Conservation (phyloP, 768 basidiomycete genomes). For the Psilocybe sp. region DNA sequence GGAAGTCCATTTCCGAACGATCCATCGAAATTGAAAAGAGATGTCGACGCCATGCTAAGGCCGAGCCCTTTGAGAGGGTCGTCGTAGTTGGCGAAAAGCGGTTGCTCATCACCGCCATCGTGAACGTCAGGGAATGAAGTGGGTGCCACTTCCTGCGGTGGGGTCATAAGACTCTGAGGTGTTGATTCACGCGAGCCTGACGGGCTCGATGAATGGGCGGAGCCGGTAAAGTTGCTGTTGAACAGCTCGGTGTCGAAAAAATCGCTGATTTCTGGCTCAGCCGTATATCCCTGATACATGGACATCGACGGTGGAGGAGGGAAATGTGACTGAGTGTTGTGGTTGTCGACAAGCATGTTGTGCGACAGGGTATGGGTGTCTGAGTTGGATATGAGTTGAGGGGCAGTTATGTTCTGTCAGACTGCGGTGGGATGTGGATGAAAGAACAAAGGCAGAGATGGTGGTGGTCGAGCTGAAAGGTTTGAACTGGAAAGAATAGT, state of each 20-base stretch:
- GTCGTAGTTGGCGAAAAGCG: conserved; percentile 44
- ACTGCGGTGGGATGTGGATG: neutral
- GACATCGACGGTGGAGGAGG: conserved; percentile 11
- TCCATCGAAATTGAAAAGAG: conserved; percentile 17
- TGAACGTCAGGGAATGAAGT: conserved; percentile 36
- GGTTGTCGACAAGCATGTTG: conserved; percentile 22
- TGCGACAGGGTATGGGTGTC: neutral
- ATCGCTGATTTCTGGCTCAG: conserved; percentile 46
- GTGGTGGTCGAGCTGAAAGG: neutral
- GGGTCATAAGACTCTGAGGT: conserved; percentile 42
- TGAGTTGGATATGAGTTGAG: conserved; percentile 2
- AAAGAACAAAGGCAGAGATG: neutral
- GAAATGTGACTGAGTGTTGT: conserved; percentile 18
- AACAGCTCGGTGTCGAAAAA: conserved; percentile 68
- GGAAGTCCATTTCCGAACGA: conserved; percentile 15
- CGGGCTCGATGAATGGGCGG: conserved; percentile 33
- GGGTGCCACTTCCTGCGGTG: conserved; percentile 35
- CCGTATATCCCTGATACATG: conserved; percentile 16
- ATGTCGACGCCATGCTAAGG: conserved; percentile 11
- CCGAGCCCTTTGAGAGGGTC: conserved; percentile 40
- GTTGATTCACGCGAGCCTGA: conserved; percentile 42
- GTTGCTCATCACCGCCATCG: conserved; percentile 22
- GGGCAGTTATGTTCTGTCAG: neutral
- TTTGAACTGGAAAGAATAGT: neutral
- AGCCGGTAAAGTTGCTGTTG: conserved; percentile 23